Percentiles rank a stretch among this genome's conserved stretches.
phyloP scores from a whole-genome alignment of 2,329 filamentous ascomycete genomes.

The Reticulascus tulasneorum region DNA sequence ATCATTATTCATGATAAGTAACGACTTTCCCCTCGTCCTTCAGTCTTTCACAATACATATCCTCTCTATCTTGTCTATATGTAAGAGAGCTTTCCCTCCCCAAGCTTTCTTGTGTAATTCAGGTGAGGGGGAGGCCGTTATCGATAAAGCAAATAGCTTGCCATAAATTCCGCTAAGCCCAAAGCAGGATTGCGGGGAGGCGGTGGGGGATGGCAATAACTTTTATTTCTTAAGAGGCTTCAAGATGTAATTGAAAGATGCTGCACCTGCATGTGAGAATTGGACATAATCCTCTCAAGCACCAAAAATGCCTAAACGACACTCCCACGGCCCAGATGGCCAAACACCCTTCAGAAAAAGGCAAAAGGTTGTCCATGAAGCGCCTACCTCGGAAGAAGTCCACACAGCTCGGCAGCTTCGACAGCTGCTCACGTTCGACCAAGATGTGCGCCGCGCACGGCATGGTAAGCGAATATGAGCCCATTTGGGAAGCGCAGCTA shows the following conservation, averaged over 20 bases:
- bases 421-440: constrained; percentile 65
- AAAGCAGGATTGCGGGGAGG: background rate
- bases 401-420: constrained; percentile 62
- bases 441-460: constrained; percentile 63
- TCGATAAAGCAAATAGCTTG: too few species aligned
- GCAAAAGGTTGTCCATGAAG: constrained; percentile 52
- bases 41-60: too few species aligned
- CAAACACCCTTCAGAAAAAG: constrained; percentile 45
- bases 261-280: background rate
- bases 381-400: constrained; percentile 58
- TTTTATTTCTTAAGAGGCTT: constrained; percentile 14
- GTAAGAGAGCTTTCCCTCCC: too few species aligned
- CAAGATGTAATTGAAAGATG: background rate
- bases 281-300: background rate
- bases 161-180: constrained; percentile 11
- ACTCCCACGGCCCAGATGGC: constrained; percentile 34
- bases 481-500: background rate
- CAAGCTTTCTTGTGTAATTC: too few species aligned
- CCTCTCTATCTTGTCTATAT: too few species aligned
- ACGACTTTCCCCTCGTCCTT: too few species aligned
- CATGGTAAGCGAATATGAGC: constrained; percentile 45
- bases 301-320: constrained; percentile 41
- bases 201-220: constrained; percentile 14
- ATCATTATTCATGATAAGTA: too few species aligned
- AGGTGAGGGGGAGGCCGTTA: too few species aligned